Conservation (phyloP, 2,329 filamentous ascomycete genomes). For the Cladophialophora psammophila region DNA sequence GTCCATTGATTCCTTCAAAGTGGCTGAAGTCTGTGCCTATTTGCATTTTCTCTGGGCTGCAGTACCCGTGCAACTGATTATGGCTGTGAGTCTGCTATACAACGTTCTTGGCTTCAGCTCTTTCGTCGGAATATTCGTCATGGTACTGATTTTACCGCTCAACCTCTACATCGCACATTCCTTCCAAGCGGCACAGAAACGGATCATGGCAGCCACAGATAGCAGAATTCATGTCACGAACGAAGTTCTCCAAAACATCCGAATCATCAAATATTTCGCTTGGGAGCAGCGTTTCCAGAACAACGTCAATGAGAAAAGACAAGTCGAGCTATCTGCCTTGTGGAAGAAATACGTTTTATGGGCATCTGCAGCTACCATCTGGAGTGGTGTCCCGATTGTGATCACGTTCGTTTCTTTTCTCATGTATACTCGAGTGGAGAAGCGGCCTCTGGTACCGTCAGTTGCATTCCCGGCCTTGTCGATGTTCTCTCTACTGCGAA, state of each 20-base stretch:
- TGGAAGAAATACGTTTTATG: slow-evolving; percentile 87
- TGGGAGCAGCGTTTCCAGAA: slow-evolving; percentile 93
- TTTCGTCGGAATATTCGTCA: slow-evolving; percentile 89
- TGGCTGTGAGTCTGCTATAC: slow-evolving; percentile 84
- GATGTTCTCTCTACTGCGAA: slow-evolving; percentile 89
- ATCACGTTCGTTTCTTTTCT: slow-evolving; percentile 98
- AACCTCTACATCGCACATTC: slow-evolving; percentile 88
- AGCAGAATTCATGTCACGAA: slow-evolving; percentile 96
- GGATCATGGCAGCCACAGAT: slow-evolving; percentile 91
- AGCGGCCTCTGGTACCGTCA: slow-evolving; percentile 87
- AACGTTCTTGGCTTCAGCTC: slow-evolving; percentile 90
- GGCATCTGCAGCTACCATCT: slow-evolving; percentile 89
- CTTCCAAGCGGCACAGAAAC: slow-evolving; percentile 86
- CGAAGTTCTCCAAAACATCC: slow-evolving; percentile 94
- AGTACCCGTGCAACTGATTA: slow-evolving; percentile 84
- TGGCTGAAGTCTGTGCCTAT: slow-evolving; percentile 92
- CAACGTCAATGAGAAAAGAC: slow-evolving; percentile 87
- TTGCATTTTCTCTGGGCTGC: slow-evolving; percentile 94
- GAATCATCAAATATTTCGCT: slow-evolving; percentile 99
- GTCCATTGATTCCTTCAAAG: slow-evolving; percentile 99
- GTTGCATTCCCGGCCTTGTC: slow-evolving; percentile 96
- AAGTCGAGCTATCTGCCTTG: slow-evolving; percentile 77
- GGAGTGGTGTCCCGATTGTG: slow-evolving; percentile 93
- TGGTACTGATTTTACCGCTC: slow-evolving; percentile 85
- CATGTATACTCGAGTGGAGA: slow-evolving; percentile 87